A percentile compares a stretch with the other conserved stretches of the same genome.
Evolutionary conservation across 768 basidiomycete genomes (phyloP).

Genomic region (Boletus barrowsii): DNA sequence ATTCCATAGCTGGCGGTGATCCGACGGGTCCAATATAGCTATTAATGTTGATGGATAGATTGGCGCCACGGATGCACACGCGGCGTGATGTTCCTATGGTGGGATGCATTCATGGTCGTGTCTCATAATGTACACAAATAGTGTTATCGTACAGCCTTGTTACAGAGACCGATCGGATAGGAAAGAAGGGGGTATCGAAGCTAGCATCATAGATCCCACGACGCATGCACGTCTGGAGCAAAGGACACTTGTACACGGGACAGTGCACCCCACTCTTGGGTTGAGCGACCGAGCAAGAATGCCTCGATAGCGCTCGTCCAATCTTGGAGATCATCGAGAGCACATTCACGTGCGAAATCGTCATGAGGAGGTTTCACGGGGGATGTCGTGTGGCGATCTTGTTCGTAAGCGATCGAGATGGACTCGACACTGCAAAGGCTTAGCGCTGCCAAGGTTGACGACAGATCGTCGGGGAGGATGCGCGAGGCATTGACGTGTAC

Average conservation of each 20-base stretch:
- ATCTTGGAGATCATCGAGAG: constrained; percentile 31
- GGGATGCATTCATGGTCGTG: no score
- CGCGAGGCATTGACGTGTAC: constrained; percentile 29
- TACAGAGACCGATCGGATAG: background rate
- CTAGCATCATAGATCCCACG: constrained; percentile 22
- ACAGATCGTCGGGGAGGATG: constrained; percentile 19
- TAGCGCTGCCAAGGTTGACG: constrained; percentile 20
- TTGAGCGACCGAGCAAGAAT: constrained; percentile 16
- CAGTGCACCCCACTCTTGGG: constrained; percentile 17
- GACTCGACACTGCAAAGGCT: constrained; percentile 16
- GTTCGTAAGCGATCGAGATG: constrained; percentile 23
- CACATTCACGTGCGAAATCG: constrained; percentile 28
- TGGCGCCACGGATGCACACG: background rate
- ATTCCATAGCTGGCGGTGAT: background rate
- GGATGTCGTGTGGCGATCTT: background rate
- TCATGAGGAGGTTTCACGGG: constrained; percentile 13
- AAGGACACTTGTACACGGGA: constrained; percentile 18
- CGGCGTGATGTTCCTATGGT: no score
- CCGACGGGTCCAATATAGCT: background rate
- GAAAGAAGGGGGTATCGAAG: background rate
- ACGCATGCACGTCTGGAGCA: constrained; percentile 12
- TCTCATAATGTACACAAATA: background rate
- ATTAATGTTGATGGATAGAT: background rate
- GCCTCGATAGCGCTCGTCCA: constrained; percentile 22
- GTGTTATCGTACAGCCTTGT: background rate